phyloP scores from a whole-genome alignment of 2,329 filamentous ascomycete genomes.

The Aspergillus uvarum region DNA sequence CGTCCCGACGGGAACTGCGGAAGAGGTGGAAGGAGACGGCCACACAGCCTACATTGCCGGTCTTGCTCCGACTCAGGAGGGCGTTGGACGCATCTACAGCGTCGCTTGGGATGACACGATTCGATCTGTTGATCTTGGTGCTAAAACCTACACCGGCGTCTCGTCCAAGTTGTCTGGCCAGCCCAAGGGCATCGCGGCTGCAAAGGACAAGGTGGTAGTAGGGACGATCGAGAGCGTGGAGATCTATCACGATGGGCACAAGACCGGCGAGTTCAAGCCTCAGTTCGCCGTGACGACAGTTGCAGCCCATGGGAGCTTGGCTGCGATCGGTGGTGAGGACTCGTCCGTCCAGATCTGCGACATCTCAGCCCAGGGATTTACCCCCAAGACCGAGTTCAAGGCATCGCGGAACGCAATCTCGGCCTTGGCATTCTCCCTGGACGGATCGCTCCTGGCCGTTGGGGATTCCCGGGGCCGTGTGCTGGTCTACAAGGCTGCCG shows the following conservation, averaged over 20 bases:
- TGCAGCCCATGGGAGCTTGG: constrained; percentile 63
- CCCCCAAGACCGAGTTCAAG: constrained; percentile 58
- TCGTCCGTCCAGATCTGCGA: constrained; percentile 75
- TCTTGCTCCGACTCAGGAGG: constrained; percentile 59
- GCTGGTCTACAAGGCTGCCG: constrained; percentile 68
- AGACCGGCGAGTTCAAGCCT: constrained; percentile 61
- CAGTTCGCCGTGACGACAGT: constrained; percentile 68
- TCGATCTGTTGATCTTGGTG: constrained; percentile 71
- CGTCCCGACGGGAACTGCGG: constrained; percentile 64
- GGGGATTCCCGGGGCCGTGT: constrained; percentile 87
- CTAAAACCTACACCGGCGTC: constrained; percentile 72
- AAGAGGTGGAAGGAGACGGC: constrained; percentile 71
- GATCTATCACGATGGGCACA: constrained; percentile 57
- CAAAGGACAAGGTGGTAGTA: constrained; percentile 56
- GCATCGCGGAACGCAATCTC: constrained; percentile 73
- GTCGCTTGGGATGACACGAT: constrained; percentile 94
- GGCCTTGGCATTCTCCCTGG: constrained; percentile 75
- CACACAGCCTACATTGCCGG: constrained; percentile 86
- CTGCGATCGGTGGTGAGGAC: constrained; percentile 75
- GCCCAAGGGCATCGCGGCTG: constrained; percentile 69
- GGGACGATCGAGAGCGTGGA: constrained; percentile 60
- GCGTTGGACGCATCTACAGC: constrained; percentile 67
- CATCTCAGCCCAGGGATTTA: constrained; percentile 56
- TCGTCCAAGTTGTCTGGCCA: constrained; percentile 70
- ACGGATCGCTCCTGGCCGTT: constrained; percentile 74